A percentile compares a stretch with the other conserved stretches of the same genome.
These are phyloP conservation scores for Phellinidium pouzarii DNA, from an alignment of 1,284 basidiomycete species.

Conservation along the genomic window DNA sequence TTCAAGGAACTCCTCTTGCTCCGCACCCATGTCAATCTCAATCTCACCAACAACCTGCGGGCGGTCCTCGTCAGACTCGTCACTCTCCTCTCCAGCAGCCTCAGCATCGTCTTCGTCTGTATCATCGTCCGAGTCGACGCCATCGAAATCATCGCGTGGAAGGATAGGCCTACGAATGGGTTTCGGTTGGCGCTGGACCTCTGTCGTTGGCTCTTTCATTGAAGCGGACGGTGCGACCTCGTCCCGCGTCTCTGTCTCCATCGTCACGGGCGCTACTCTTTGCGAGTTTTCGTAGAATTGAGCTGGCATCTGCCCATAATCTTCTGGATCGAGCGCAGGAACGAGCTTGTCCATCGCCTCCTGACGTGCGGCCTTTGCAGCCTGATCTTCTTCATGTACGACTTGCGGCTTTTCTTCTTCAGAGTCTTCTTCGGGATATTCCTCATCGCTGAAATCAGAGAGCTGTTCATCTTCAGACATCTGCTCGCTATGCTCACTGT, in stretches of 20 bases:
- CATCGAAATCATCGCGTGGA: constrained; percentile 74
- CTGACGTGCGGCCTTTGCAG: constrained; percentile 37
- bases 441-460: constrained; percentile 41
- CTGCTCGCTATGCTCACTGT: constrained; percentile 40
- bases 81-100: constrained; percentile 39
- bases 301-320: constrained; percentile 77
- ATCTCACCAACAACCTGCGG: constrained; percentile 76
- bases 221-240: constrained; percentile 12
- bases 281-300: constrained; percentile 65
- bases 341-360: constrained; percentile 68
- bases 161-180: constrained; percentile 70
- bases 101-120: constrained; percentile 51
- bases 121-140: constrained; percentile 81
- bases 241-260: constrained; percentile 35
- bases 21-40: constrained; percentile 83
- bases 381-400: constrained; percentile 23
- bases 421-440: constrained; percentile 30
- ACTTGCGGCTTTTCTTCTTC: constrained; percentile 36
- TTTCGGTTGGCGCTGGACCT: constrained; percentile 25
- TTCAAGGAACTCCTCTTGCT: constrained; percentile 87
- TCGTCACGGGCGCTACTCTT: constrained; percentile 44
- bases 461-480: constrained; percentile 41
- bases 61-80: constrained; percentile 65
- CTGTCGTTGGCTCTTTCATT: constrained; percentile 2
- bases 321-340: constrained; percentile 57